A percentile compares a stretch with the other conserved stretches of the same genome.
phyloP scores from a whole-genome alignment of 768 basidiomycete species.

The Pisolithus tinctorius region DNA sequence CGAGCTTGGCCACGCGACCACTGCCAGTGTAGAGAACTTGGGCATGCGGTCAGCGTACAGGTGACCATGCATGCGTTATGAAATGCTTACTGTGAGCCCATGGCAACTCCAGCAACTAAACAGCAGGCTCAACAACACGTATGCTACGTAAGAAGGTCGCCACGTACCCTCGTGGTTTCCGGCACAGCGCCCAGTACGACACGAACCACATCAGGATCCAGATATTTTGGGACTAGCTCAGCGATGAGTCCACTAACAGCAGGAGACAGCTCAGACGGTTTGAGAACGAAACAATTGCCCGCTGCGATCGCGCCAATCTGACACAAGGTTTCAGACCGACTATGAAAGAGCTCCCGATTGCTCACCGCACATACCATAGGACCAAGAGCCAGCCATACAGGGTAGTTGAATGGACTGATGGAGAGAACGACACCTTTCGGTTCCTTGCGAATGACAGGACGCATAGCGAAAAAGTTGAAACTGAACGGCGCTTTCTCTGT shows the following conservation, averaged over 20 bases:
- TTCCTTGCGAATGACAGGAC: conserved; percentile 63
- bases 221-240: conserved; percentile 66
- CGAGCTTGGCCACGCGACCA: conserved; percentile 55
- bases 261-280: conserved; percentile 69
- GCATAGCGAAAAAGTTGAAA: conserved; percentile 50
- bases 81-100: conserved; percentile 51
- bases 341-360: neutral
- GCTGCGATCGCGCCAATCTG: conserved; percentile 69
- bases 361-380: conserved; percentile 42
- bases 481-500: conserved; percentile 51
- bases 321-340: conserved; percentile 12
- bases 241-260: conserved; percentile 51
- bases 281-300: conserved; percentile 64
- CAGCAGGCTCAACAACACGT: neutral
- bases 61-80: neutral
- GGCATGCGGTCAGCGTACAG: neutral
- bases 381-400: conserved; percentile 49
- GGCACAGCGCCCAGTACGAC: conserved; percentile 64
- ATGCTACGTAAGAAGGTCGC: neutral
- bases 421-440: conserved; percentile 71
- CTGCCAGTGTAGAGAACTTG: conserved; percentile 51
- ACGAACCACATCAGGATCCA: conserved; percentile 59
- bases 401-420: conserved; percentile 74
- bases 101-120: conserved; percentile 61
- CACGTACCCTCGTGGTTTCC: conserved; percentile 50